A percentile compares a stretch with the other conserved stretches of the same genome.
Conservation (phyloP, 1,284 basidiomycete genomes). For the Schizophyllum commune region DNA sequence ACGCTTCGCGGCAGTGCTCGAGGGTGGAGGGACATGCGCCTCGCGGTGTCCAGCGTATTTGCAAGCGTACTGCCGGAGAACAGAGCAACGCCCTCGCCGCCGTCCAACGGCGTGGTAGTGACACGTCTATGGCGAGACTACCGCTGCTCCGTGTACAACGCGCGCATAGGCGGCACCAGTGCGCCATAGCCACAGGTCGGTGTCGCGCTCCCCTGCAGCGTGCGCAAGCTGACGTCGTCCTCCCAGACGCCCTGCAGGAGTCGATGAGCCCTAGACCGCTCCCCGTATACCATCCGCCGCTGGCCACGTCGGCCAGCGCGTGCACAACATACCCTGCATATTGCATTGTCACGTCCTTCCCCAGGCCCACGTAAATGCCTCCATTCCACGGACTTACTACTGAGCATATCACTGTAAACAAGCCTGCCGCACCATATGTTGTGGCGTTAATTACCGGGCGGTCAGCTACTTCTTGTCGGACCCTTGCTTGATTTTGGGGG, state of each 20-base stretch:
- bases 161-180: neutral
- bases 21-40: slow-evolving; percentile 58
- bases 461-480: neutral
- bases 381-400: neutral
- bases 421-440: neutral
- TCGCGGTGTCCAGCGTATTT: slow-evolving; percentile 54
- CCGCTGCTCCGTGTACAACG: slow-evolving; percentile 42
- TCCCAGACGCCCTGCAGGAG: neutral
- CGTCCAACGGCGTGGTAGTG: slow-evolving; percentile 49
- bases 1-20: slow-evolving; percentile 36
- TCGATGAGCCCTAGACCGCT: neutral
- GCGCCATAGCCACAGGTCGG: neutral
- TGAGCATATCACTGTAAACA: neutral
- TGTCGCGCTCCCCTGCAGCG: neutral
- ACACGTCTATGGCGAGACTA: slow-evolving; percentile 62
- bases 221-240: neutral
- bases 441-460: neutral
- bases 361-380: neutral
- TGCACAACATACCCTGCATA: neutral
- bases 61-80: slow-evolving; percentile 24
- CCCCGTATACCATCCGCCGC: neutral
- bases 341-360: neutral
- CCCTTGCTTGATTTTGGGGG: neutral
- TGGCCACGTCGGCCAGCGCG: neutral
- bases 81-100: slow-evolving; percentile 24